These are phyloP conservation scores for Immersiella caudata DNA, from an alignment of 495 filamentous ascomycete species.

Conservation along the genomic window DNA sequence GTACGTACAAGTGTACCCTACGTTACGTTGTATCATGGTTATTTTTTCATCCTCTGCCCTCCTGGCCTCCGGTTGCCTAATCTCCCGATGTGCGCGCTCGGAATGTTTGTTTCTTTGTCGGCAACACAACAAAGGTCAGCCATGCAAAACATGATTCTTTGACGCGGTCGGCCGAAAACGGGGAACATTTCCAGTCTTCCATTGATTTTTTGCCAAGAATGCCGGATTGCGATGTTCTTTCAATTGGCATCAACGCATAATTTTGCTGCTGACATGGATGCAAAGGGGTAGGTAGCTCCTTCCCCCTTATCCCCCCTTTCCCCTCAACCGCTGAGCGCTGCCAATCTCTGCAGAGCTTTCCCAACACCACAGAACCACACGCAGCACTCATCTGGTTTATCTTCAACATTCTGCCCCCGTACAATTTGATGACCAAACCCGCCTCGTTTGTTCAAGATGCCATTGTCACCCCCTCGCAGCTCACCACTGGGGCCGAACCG, in stretches of 20 bases:
- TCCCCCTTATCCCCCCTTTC: background rate
- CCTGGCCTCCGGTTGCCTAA: background rate
- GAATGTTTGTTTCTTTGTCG: conserved; percentile 2
- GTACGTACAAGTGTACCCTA: no score
- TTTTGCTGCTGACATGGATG: background rate
- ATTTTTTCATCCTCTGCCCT: background rate
- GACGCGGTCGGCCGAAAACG: conserved; percentile 9
- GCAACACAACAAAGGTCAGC: conserved; percentile 4
- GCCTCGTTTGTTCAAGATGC: background rate
- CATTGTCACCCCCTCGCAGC: background rate
- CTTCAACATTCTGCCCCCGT: background rate
- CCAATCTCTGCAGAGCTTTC: background rate
- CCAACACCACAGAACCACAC: background rate
- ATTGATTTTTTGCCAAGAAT: conserved; percentile 8
- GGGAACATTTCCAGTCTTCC: background rate
- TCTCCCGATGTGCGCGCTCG: background rate
- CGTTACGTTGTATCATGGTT: no score
- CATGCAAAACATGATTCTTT: background rate
- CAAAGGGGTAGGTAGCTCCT: background rate
- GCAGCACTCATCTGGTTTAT: background rate
- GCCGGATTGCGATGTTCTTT: background rate
- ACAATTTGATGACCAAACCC: background rate
- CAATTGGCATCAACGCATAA: background rate
- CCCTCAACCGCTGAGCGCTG: background rate
- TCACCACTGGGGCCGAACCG: no score